Evolutionary conservation across 306 rosid genomes (phyloP).

Genomic region (Lathyrus aphaca): DNA sequence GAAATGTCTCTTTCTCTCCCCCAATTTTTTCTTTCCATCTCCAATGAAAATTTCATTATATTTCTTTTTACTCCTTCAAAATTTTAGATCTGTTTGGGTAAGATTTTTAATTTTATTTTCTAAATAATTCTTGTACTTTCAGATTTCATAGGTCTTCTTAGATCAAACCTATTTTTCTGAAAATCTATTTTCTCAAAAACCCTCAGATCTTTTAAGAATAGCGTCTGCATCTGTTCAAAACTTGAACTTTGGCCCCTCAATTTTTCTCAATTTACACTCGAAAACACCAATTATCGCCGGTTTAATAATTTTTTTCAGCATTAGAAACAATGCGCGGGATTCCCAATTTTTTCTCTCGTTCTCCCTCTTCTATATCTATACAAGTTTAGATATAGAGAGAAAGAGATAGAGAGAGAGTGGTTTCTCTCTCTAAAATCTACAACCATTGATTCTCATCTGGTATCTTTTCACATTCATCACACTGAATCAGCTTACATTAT

Average conservation of each 20-base stretch:
- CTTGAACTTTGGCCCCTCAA: conserved; percentile 55
- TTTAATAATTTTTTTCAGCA: conserved; percentile 16
- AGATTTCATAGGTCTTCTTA: neutral
- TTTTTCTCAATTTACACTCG: conserved; percentile 28
- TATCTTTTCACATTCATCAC: conserved; percentile 33
- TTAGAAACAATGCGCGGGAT: conserved; percentile 52
- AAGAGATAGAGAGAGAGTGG: neutral
- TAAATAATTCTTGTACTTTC: conserved; percentile 5
- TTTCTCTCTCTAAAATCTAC: conserved; percentile 32
- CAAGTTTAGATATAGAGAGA: conserved; percentile 16
- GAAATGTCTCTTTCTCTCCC: neutral
- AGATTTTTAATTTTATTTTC: neutral
- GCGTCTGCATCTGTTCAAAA: conserved; percentile 61
- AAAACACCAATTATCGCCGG: neutral
- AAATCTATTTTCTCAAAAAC: neutral
- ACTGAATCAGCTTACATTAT: conserved; percentile 6
- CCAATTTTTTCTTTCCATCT: neutral
- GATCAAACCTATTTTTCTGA: neutral
- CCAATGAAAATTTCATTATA: conserved; percentile 15
- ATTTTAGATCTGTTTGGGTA: neutral
- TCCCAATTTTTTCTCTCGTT: conserved; percentile 16
- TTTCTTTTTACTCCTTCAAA: conserved; percentile 11
- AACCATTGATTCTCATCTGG: conserved; percentile 46
- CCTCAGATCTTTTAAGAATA: conserved; percentile 43
- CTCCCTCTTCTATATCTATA: conserved; percentile 3